Conservation (phyloP, 768 basidiomycete species). For the Tephrocybe sp. region DNA sequence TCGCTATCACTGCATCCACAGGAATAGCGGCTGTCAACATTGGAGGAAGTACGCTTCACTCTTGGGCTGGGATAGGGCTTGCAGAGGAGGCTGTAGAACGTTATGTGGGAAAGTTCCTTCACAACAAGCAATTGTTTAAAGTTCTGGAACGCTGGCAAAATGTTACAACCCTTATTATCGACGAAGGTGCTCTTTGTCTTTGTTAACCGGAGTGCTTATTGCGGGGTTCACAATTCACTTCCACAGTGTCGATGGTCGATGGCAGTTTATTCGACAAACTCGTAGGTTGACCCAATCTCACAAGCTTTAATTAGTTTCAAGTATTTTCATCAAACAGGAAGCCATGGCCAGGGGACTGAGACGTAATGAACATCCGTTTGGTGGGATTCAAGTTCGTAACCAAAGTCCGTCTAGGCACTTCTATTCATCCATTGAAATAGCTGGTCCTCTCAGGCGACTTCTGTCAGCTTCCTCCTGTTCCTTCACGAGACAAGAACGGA, state of each 20-base stretch:
- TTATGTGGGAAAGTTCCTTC: slow-evolving; percentile 54
- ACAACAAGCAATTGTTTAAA: slow-evolving; percentile 33
- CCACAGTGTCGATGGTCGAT: slow-evolving; percentile 91
- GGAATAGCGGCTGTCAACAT: slow-evolving; percentile 84
- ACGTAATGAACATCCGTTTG: slow-evolving; percentile 60
- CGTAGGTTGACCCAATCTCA: slow-evolving; percentile 38
- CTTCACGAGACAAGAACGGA: slow-evolving; percentile 46
- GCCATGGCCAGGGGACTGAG: slow-evolving; percentile 61
- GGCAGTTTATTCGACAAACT: slow-evolving; percentile 81
- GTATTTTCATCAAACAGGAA: slow-evolving; percentile 44
- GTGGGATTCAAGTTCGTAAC: slow-evolving; percentile 74
- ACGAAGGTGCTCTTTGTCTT: slow-evolving; percentile 62
- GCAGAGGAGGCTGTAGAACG: slow-evolving; percentile 56
- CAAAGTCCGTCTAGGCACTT: neutral
- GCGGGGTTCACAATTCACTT: neutral
- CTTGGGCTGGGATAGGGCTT: slow-evolving; percentile 80
- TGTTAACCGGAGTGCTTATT: neutral
- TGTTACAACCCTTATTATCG: slow-evolving; percentile 72
- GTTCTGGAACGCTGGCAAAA: slow-evolving; percentile 62
- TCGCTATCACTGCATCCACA: slow-evolving; percentile 82
- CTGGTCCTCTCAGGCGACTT: slow-evolving; percentile 88
- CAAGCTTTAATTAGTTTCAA: neutral
- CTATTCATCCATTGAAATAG: slow-evolving; percentile 33
- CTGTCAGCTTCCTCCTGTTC: slow-evolving; percentile 87
- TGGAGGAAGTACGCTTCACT: slow-evolving; percentile 79